A percentile compares a stretch with the other conserved stretches of the same genome.
Conservation (phyloP, 1,139 yeast genomes). For the Saccharomyces pastorianus region DNA sequence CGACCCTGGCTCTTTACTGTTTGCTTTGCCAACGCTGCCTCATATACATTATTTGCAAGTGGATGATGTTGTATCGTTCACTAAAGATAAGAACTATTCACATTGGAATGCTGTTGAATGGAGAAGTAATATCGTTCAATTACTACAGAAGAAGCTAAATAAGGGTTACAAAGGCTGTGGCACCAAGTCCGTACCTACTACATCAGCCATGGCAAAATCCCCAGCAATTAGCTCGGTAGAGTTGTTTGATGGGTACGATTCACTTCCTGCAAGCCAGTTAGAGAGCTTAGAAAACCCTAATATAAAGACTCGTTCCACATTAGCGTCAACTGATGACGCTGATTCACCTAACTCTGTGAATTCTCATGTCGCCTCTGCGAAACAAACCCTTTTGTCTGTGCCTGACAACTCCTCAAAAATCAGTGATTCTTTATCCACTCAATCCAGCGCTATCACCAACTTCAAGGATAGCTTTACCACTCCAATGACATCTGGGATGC, state of each 20-base stretch:
- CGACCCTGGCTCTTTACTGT: constrained; percentile 68
- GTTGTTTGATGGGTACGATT: constrained; percentile 21
- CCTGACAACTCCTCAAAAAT: background rate
- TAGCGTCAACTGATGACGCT: background rate
- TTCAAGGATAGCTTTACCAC: background rate
- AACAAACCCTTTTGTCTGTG: background rate
- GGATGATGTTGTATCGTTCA: constrained; percentile 42
- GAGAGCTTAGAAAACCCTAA: background rate
- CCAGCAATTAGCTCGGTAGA: constrained; percentile 34
- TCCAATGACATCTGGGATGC: background rate
- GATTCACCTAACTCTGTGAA: background rate
- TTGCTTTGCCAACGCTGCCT: constrained; percentile 88
- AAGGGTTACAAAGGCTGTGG: constrained; percentile 84
- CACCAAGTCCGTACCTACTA: constrained; percentile 44
- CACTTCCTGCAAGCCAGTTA: background rate
- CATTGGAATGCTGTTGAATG: constrained; percentile 66
- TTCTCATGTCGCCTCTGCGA: background rate
- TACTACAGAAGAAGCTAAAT: constrained; percentile 54
- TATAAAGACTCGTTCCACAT: background rate
- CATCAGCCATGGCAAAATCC: constrained; percentile 47
- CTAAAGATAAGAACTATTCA: constrained; percentile 32
- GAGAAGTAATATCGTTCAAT: constrained; percentile 53
- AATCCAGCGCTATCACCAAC: background rate
- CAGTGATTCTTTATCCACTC: constrained; percentile 1
- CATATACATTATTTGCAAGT: constrained; percentile 68